Base-by-base conservation (phyloP, 805 yeast species). In the Limtongia smithiae region DNA sequence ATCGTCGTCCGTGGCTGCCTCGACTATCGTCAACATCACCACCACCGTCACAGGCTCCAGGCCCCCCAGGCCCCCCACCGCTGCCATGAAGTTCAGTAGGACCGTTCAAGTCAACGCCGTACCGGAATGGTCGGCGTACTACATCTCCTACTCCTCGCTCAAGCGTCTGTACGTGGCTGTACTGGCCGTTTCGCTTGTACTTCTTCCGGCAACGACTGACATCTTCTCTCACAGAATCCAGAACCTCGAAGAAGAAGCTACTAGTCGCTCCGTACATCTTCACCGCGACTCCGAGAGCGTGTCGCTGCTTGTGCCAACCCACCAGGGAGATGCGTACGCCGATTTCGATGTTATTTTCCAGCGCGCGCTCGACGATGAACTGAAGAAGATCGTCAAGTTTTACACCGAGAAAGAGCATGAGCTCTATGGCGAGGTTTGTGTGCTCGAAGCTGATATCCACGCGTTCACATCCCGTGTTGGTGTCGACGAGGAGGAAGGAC, bases 101-200 rank as follows among this genome's bases (percentile, higher is more conserved):
- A 86, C 96, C 4, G 71, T 91, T 57, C 96, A 91, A 75, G 90
- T 91, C 70, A 91, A 91, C 68, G 96, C 97, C 21, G 97, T 93
- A 3, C 97, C 98, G 1, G 97, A 93, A 67, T 91, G 98, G 98
- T 80, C 95, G 11, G 82, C 95, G 24, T 81, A 85, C 65, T 91
- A 91, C 68, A 82, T 91, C 48, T 90, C 94, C 47, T 91, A 91
- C 68, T 85, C 95, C 1, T 82, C 85, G 33, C 72, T 93, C 51
- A 91, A 93, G 67, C 87, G 86, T 69, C 75, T 85, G 57, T 55
- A 28, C n/a, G 58, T 54, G 7, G n/a, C 2, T 17, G 28, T 6
- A 3, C 17, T 9, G 21, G 37, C 15, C 14, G 21, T 9, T 8
- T 15, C 9, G 8, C 34, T 31, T 5, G 6, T 15, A 6, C 17